phyloP scores from a whole-genome alignment of 2,329 filamentous ascomycete genomes.

The Harringtonia lauricola region DNA sequence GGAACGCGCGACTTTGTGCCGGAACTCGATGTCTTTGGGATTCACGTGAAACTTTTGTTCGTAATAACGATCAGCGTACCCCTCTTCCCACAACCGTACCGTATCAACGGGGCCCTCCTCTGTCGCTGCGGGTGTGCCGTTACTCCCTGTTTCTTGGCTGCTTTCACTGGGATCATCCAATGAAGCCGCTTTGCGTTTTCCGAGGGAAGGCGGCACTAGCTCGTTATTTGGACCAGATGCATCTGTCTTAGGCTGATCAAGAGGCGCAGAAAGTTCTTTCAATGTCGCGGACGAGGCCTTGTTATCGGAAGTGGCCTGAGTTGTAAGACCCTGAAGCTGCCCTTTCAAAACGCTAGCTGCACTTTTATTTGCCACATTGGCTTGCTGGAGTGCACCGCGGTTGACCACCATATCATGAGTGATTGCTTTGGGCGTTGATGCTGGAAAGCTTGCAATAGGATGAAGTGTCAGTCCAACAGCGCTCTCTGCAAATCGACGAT shows the following conservation, averaged over 20 bases:
- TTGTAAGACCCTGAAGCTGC: constrained; percentile 48
- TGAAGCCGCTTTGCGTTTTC: constrained; percentile 67
- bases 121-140: constrained; percentile 29
- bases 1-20: constrained; percentile 76
- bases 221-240: constrained; percentile 1
- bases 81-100: constrained; percentile 87
- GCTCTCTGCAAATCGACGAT: constrained; percentile 11
- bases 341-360: constrained; percentile 82
- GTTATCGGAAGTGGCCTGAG: constrained; percentile 12
- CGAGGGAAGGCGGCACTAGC: constrained; percentile 15
- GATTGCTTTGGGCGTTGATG: constrained; percentile 43
- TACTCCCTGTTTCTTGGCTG: constrained; percentile 42
- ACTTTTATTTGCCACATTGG: constrained; percentile 83
- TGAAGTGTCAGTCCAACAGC: constrained; percentile 14
- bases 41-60: constrained; percentile 89
- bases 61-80: constrained; percentile 92
- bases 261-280: background rate
- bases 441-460: constrained; percentile 38
- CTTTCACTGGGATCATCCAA: constrained; percentile 50
- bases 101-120: constrained; percentile 65
- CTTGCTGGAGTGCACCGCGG: constrained; percentile 50
- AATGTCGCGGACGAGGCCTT: background rate
- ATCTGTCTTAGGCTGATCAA: background rate
- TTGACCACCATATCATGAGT: constrained; percentile 88
- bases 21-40: constrained; percentile 72